phyloP scores from a whole-genome alignment of 1,139 yeast genomes.

The Pichia sp. region DNA sequence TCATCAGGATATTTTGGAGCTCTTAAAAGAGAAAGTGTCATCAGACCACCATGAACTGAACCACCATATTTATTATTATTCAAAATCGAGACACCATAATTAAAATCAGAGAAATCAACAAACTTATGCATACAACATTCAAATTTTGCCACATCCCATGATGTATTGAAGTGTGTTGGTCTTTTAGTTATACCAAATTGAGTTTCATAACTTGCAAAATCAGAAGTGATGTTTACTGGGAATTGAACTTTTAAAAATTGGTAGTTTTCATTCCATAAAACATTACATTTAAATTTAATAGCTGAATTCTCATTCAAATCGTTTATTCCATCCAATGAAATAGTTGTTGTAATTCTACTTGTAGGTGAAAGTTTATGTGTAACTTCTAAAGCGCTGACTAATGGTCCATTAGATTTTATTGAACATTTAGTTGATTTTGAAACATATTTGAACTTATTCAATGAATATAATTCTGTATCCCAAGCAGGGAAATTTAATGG shows the following conservation, averaged over 20 bases:
- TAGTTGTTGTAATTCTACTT: conserved; percentile 59
- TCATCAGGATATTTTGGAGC: conserved; percentile 91
- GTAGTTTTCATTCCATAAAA: conserved; percentile 83
- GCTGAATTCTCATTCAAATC: conserved; percentile 27
- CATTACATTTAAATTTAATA: conserved; percentile 56
- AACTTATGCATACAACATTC: conserved; percentile 94
- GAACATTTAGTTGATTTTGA: conserved; percentile 40
- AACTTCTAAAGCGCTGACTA: conserved; percentile 58
- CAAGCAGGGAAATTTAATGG: conserved; percentile 92
- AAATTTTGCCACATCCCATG: conserved; percentile 95
- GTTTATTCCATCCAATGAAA: conserved; percentile 58
- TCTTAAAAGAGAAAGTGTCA: conserved; percentile 75
- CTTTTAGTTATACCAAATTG: conserved; percentile 87
- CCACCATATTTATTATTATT: conserved; percentile 90
- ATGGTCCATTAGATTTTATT: conserved; percentile 48
- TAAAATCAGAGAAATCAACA: conserved; percentile 81
- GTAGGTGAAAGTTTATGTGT: conserved; percentile 49
- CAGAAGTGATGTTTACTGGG: conserved; percentile 75
- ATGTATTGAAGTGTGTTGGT: conserved; percentile 89
- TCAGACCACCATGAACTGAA: conserved; percentile 80
- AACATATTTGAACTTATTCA: conserved; percentile 57
- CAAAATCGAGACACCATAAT: conserved; percentile 81
- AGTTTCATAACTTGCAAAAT: conserved; percentile 81
- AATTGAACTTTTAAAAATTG: conserved; percentile 90
- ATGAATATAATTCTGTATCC: conserved; percentile 90